A percentile compares a stretch with the other conserved stretches of the same genome.
Conservation (phyloP, 345 rosid genomes). For the Anastatica hierochuntica region DNA sequence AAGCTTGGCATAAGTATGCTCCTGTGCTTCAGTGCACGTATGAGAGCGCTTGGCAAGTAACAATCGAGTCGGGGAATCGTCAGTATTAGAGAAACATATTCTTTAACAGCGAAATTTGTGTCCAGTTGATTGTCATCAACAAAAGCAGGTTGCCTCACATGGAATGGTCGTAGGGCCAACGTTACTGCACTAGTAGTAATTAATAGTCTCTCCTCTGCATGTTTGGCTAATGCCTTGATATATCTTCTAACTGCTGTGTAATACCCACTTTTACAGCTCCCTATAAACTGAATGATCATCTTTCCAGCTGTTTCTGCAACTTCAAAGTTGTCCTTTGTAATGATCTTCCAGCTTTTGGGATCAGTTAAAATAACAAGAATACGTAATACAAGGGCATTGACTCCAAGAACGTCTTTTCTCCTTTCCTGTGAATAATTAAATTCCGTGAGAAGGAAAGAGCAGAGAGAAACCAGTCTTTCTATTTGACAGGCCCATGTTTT, state of each 20-base stretch:
- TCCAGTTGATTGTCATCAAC: constrained; percentile 23
- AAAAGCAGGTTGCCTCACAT: constrained; percentile 24
- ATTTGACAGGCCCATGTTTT: constrained; percentile 60
- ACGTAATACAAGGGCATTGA: constrained; percentile 55
- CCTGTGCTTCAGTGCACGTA: constrained; percentile 79
- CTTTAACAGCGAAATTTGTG: constrained; percentile 35
- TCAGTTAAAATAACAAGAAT: constrained; percentile 62
- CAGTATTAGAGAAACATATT: constrained; percentile 48
- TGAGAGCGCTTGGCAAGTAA: constrained; percentile 62
- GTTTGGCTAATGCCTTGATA: constrained; percentile 38
- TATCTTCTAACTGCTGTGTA: constrained; percentile 56
- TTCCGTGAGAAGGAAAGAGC: constrained; percentile 52
- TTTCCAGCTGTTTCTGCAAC: constrained; percentile 52
- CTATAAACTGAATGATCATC: constrained; percentile 51
- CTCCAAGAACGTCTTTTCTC: constrained; percentile 37
- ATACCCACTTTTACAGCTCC: constrained; percentile 56
- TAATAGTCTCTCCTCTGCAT: constrained; percentile 57
- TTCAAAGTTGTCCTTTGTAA: constrained; percentile 25
- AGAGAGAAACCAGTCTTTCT: constrained; percentile 51
- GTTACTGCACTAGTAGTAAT: constrained; percentile 74
- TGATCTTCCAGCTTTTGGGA: constrained; percentile 58
- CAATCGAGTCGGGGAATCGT: constrained; percentile 68
- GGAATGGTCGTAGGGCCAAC: constrained; percentile 79
- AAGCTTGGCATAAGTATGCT: constrained; percentile 61
- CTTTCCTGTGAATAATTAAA: constrained; percentile 33